Conservation (phyloP, 2,329 filamentous ascomycete genomes). For the Colletotrichum sp. region DNA sequence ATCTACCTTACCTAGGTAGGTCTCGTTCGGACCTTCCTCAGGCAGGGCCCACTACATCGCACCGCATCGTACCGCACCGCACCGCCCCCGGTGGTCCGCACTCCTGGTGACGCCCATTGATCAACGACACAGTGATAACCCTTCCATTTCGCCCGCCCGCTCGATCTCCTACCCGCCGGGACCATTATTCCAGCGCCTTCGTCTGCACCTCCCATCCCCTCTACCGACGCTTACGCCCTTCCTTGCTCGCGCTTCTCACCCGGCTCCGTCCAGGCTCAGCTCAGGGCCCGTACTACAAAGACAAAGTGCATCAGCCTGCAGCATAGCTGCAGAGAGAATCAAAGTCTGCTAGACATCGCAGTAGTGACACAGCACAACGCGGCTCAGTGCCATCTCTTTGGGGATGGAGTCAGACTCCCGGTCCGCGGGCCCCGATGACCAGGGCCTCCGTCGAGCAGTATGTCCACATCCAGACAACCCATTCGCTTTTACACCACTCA, state of each 20-base stretch:
- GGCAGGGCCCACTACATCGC: not conserved
- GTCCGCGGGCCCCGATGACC: slow-evolving; percentile 35
- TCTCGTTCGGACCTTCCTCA: not conserved
- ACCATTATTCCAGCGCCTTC: not conserved
- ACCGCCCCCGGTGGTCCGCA: not conserved
- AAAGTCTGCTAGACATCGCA: not conserved
- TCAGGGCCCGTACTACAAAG: not conserved
- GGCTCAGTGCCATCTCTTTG: not conserved
- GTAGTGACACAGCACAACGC: not conserved
- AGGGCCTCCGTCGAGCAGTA: slow-evolving; percentile 39
- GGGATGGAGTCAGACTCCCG: slow-evolving; percentile 18
- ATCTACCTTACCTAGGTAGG: not conserved
- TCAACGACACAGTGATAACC: not conserved
- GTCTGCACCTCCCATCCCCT: not conserved
- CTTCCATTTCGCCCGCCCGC: not conserved
- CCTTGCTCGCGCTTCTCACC: not conserved
- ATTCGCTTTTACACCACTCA: not conserved
- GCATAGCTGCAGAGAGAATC: not conserved
- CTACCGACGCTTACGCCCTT: not conserved
- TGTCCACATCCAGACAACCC: slow-evolving; percentile 26
- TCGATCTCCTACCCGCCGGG: not conserved
- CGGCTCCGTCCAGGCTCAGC: not conserved
- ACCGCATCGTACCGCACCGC: not conserved
- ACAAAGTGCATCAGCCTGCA: not conserved
- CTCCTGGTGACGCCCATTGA: not conserved